Evolutionary conservation across 176 grass and related monocot genomes (phyloP), one percentile per base, ranked within the genome.

Genomic region (Panicum miliaceum): DNA sequence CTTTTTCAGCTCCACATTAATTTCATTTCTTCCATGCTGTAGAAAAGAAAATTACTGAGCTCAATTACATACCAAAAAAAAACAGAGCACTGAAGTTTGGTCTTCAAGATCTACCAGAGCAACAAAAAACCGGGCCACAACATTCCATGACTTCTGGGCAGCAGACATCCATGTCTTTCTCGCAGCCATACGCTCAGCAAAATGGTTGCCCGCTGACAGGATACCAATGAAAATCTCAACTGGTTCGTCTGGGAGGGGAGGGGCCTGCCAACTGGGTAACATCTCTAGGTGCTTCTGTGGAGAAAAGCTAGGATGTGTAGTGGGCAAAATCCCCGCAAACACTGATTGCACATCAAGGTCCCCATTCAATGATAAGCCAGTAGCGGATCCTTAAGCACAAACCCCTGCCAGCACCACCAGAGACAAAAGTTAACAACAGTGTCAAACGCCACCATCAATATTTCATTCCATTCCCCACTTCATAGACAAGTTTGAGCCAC

Each of bases 91-190:
- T 51, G 12, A 57, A 13, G 42, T 20, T 83, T 66, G 58, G 36
- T 64, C n/a, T 68, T 81, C 35, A 58, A 79, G 64, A 87, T 74
- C 73, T 89, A 98, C 96, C 96, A 98, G 76, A 14, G 93, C 96
- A 87, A 98, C 96, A 94, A 98, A 98, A 87, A 98, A 98, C 6
- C 93, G 85, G 26, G 91, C 87, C 9, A 98, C 89, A 1, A 98
- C 64, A 85, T 96, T 91, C 0, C 68, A 82, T 23, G 92, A 91
- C 86, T 76, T 78, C 47, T 85, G 85, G 5, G 91, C 88, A 78
- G 91, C 77, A 46, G 89, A 90, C 90, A 99, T 99, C 97, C 97
- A 99, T 77, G 97, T 92, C 83, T 96, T 99, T 41, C 97, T 93
- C 16, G 87, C 93, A 8, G 97, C 89, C 97, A 99, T 99, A 34